A percentile compares a stretch with the other conserved stretches of the same genome.
These are phyloP conservation scores for Coemansia sp. DNA, from an alignment of 192 early-diverging fungal species.

Conservation along the genomic window DNA sequence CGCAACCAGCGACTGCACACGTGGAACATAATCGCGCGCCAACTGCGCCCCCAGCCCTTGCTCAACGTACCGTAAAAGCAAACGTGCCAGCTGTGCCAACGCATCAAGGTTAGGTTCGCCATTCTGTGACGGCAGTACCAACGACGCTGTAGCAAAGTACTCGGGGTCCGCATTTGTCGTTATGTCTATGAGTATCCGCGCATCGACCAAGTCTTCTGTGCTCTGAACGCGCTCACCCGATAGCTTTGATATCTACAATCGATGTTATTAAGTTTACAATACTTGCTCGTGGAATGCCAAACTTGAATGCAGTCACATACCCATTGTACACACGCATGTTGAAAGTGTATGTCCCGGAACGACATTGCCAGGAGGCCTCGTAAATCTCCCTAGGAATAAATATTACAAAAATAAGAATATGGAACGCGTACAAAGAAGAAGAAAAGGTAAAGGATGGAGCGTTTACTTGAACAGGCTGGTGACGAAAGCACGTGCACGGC, in stretches of 20 bases:
- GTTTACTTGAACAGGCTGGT: no score
- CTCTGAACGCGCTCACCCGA: slow-evolving; percentile 16
- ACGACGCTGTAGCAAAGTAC: slow-evolving; percentile 43
- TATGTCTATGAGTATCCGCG: slow-evolving; percentile 31
- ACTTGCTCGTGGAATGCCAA: background rate
- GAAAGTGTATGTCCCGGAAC: slow-evolving; percentile 28
- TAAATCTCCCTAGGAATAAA: no score
- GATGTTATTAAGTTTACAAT: background rate
- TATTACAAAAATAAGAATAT: no score
- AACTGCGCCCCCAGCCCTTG: slow-evolving; percentile 23
- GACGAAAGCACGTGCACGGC: no score
- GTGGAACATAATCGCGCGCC: slow-evolving; percentile 28
- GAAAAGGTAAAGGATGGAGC: no score
- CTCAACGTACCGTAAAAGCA: slow-evolving; percentile 43
- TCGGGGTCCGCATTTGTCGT: slow-evolving; percentile 45
- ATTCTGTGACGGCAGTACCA: slow-evolving; percentile 25
- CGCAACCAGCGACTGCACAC: slow-evolving; percentile 24
- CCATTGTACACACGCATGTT: slow-evolving; percentile 36
- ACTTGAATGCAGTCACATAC: slow-evolving; percentile 5
- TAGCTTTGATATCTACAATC: slow-evolving; percentile 28
- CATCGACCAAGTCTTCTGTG: slow-evolving; percentile 36
- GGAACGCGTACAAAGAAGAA: no score
- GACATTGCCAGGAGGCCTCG: background rate
- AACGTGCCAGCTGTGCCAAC: slow-evolving; percentile 43
- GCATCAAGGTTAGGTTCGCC: slow-evolving; percentile 43